phyloP scores from a whole-genome alignment of 331 rosid genomes.

The Arachis monticola region DNA sequence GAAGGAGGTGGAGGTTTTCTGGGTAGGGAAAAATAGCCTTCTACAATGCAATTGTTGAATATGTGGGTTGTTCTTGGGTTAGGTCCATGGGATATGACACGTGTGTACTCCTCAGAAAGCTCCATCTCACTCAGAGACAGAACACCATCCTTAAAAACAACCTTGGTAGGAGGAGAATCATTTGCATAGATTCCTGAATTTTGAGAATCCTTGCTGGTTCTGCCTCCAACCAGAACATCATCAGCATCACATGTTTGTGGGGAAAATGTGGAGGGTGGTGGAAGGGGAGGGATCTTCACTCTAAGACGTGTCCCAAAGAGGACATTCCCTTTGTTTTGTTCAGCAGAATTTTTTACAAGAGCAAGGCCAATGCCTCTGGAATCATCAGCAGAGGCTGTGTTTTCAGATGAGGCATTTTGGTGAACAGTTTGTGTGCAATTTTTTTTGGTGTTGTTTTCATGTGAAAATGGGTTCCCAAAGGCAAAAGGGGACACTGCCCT shows the following conservation, averaged over 20 bases:
- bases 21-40: conserved; percentile 47
- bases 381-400: conserved; percentile 49
- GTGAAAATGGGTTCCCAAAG: conserved; percentile 49
- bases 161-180: conserved; percentile 35
- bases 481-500: conserved; percentile 49
- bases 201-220: conserved; percentile 36
- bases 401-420: conserved; percentile 43
- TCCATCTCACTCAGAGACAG: conserved; percentile 74
- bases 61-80: conserved; percentile 84
- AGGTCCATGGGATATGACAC: conserved; percentile 83
- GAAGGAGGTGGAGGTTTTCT: conserved; percentile 32
- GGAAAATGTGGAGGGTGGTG: too few species aligned
- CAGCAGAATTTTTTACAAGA: conserved; percentile 44
- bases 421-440: conserved; percentile 22
- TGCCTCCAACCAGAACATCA: conserved; percentile 38
- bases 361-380: conserved; percentile 71
- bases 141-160: conserved; percentile 16
- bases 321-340: conserved; percentile 52
- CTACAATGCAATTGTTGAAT: conserved; percentile 69
- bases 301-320: conserved; percentile 68
- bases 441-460: conserved; percentile 6
- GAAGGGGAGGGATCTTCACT: conserved; percentile 63
- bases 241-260: conserved; percentile 38
- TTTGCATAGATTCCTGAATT: conserved; percentile 3
- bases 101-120: conserved; percentile 85